Percentiles rank a stretch among this genome's conserved stretches.
These are phyloP conservation scores for Begonia fuchsioides DNA, from an alignment of 306 rosid genomes.

Conservation along the genomic window DNA sequence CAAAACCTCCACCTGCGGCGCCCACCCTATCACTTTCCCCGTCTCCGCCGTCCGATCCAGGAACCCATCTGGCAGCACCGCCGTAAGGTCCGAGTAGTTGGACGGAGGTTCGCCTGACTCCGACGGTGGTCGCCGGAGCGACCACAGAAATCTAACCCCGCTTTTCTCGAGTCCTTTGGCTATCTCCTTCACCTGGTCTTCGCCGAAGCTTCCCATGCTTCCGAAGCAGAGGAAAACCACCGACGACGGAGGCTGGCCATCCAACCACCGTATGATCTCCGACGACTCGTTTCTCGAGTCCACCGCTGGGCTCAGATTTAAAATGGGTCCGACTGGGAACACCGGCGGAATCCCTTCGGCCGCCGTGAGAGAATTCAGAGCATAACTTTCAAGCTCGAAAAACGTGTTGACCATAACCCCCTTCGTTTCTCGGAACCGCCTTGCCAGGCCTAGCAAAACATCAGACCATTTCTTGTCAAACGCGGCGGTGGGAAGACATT, in stretches of 20 bases:
- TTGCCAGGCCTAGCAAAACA: not conserved
- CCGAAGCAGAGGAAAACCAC: slow-evolving; percentile 24
- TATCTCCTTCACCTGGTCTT: slow-evolving; percentile 14
- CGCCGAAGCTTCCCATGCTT: slow-evolving; percentile 14
- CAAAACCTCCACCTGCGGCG: slow-evolving; percentile 8
- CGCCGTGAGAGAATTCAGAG: slow-evolving; percentile 11
- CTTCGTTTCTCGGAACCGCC: slow-evolving; percentile 12
- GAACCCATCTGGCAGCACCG: slow-evolving; percentile 10
- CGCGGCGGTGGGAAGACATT: not conserved
- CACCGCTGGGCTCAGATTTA: not conserved
- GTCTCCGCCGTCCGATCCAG: not conserved
- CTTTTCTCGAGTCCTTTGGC: slow-evolving; percentile 9
- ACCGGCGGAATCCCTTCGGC: not conserved
- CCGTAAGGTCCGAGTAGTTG: not conserved
- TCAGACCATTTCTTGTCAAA: not conserved
- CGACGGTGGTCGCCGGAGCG: no score
- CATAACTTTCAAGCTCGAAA: slow-evolving; percentile 31
- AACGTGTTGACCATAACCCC: slow-evolving; percentile 39
- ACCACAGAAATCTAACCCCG: slow-evolving; percentile 9
- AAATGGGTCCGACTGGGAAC: slow-evolving; percentile 14
- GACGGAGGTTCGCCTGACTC: not conserved
- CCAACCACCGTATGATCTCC: slow-evolving; percentile 20
- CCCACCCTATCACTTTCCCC: slow-evolving; percentile 13
- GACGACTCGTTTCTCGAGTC: slow-evolving; percentile 5
- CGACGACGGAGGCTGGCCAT: slow-evolving; percentile 19